Base-by-base conservation (phyloP, 2,329 filamentous ascomycete genomes). In the Colletotrichum aenigma region DNA sequence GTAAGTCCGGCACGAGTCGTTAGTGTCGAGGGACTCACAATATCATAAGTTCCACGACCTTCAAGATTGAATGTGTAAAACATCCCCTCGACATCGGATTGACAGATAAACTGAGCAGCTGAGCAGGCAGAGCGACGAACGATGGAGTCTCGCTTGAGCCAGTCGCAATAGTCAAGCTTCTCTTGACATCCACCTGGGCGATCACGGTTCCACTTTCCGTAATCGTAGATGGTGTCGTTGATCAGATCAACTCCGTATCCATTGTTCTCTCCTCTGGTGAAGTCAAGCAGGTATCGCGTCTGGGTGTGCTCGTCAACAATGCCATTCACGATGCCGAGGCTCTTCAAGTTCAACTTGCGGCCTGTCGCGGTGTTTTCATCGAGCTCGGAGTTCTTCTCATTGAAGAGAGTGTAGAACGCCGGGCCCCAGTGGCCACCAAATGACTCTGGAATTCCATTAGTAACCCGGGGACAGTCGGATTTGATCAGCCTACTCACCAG, bases 61-160 rank as follows among this genome's bases (percentile, higher is more conserved):
- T 69, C 66, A 0, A 61, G 10, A 13, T 69, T 69, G 34, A 69
- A 69, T 2, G 66, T 69, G 66, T 88, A 87, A 78, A 88, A 91
- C 21, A 83, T 86, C 26, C 89, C 88, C 64, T 88, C 86, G 3
- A 88, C 87, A 8, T 89, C 84, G 61, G 88, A 87, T 76, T 70
- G 68, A 1, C 68, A 70, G 12, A 70, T 70, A 15, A 56, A 65
- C 13, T 70, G 68, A 0, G 68, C 68, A 0, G 68, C 68, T 10
- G 68, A 70, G 43, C 68, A 70, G 1, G 58, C 58, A 0, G 68
- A 70, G 0, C 68, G 38, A 1, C 68, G 58, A 36, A 70, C 58
- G 10, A 70, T 64, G 0, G 68, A 70, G 28, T 70, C 68, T 2
- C 60, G 1, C 16, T 70, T 58, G 26, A 70, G 58, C 36, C 60